Percentiles rank a stretch among this genome's conserved stretches.
These are phyloP conservation scores for Sicyos baderoa DNA, from an alignment of 306 rosid species.

Conservation along the genomic window DNA sequence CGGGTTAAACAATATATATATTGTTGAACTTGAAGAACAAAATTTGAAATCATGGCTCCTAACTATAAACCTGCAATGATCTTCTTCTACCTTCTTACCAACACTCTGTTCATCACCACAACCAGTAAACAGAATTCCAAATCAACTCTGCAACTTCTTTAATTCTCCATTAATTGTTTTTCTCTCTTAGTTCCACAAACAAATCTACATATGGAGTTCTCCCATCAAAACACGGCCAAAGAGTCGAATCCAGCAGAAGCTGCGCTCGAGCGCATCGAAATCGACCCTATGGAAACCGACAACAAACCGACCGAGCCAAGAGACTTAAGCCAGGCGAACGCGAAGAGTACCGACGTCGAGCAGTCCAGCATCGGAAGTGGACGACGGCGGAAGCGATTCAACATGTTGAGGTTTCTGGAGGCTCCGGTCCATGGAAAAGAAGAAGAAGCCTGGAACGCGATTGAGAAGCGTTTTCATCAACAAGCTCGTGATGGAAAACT, in stretches of 20 bases:
- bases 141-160: background rate
- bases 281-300: slow-evolving; percentile 36
- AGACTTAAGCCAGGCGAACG: slow-evolving; percentile 18
- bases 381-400: slow-evolving; percentile 36
- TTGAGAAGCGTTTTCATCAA: slow-evolving; percentile 50
- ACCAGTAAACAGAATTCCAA: background rate
- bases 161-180: slow-evolving; percentile 5
- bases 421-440: slow-evolving; percentile 61
- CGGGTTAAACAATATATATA: too few species aligned
- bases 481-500: slow-evolving; percentile 42
- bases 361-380: slow-evolving; percentile 20
- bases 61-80: background rate
- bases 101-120: background rate
- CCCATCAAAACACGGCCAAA: slow-evolving; percentile 18
- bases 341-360: slow-evolving; percentile 29
- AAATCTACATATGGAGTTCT: slow-evolving; percentile 17
- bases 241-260: slow-evolving; percentile 33
- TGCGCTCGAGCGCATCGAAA: slow-evolving; percentile 48
- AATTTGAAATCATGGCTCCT: too few species aligned
- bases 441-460: slow-evolving; percentile 55
- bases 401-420: slow-evolving; percentile 67
- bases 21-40: too few species aligned
- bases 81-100: background rate
- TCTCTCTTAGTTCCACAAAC: background rate
- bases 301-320: slow-evolving; percentile 9